Conservation (phyloP, 441 rosid species). For the Croton setiger region DNA sequence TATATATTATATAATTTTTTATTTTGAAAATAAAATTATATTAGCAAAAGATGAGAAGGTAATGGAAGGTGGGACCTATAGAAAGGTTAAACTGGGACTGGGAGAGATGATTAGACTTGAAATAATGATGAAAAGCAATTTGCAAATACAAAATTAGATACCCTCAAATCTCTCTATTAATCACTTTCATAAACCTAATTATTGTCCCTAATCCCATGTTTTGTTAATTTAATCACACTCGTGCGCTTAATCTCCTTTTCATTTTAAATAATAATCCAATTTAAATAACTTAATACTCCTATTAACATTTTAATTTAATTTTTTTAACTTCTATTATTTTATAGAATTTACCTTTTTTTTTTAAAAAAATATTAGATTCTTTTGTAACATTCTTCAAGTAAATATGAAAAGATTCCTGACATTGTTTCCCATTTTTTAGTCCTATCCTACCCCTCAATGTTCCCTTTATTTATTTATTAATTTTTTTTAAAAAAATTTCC, state of each 20-base stretch:
- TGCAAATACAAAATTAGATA: neutral
- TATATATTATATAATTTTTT: too few species aligned
- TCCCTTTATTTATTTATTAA: too few species aligned
- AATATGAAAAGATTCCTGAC: constrained; percentile 1
- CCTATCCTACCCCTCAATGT: neutral
- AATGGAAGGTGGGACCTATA: constrained; percentile 1
- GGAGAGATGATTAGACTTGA: constrained; percentile 10
- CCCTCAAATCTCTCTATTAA: neutral
- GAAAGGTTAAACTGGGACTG: neutral
- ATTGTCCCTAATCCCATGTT: neutral
- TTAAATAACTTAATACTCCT: too few species aligned
- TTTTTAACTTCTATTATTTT: too few species aligned
- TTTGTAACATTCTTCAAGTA: too few species aligned
- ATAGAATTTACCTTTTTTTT: too few species aligned
- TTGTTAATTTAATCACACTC: neutral
- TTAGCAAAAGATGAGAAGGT: neutral
- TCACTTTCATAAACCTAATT: neutral
- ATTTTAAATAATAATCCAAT: too few species aligned
- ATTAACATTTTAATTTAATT: too few species aligned
- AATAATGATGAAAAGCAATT: constrained; percentile 11
- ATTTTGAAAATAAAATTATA: too few species aligned
- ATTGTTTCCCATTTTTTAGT: neutral
- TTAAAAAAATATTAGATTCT: too few species aligned
- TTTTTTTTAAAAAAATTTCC: too few species aligned
- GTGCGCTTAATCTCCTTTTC: neutral